Conservation (phyloP, 345 rosid genomes). For the Capsella bursapastoris region DNA sequence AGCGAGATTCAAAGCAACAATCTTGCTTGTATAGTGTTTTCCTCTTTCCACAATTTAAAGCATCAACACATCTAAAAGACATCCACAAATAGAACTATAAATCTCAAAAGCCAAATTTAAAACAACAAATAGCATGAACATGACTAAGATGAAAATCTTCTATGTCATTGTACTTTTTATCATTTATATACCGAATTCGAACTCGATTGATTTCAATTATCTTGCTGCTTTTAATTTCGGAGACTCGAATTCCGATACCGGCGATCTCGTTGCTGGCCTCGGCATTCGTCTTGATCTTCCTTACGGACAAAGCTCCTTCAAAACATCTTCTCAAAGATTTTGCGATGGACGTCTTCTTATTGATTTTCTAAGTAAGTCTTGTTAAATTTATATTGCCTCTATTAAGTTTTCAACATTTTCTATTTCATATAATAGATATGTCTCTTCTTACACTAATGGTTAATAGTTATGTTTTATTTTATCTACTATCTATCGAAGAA, state of each 20-base stretch:
- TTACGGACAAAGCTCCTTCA: slow-evolving; percentile 55
- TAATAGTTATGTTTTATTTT: neutral
- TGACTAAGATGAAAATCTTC: slow-evolving; percentile 27
- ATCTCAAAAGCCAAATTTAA: neutral
- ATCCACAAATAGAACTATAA: slow-evolving; percentile 13
- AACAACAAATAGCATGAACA: slow-evolving; percentile 1
- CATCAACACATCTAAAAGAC: slow-evolving; percentile 11
- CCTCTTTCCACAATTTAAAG: slow-evolving; percentile 41
- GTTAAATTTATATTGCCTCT: neutral
- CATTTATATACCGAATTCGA: slow-evolving; percentile 18
- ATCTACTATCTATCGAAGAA: neutral
- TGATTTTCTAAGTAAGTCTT: slow-evolving; percentile 59
- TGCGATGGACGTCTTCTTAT: slow-evolving; percentile 71
- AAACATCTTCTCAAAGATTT: slow-evolving; percentile 58
- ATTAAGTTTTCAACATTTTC: neutral
- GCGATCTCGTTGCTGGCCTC: slow-evolving; percentile 56
- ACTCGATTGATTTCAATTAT: slow-evolving; percentile 50
- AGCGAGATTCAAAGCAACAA: slow-evolving; percentile 39
- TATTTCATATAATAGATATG: neutral
- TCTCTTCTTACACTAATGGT: neutral
- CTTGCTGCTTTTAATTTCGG: slow-evolving; percentile 70
- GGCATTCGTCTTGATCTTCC: slow-evolving; percentile 56
- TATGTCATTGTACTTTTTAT: slow-evolving; percentile 11
- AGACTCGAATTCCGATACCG: slow-evolving; percentile 77
- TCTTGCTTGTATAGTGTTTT: slow-evolving; percentile 41